Percentiles rank a stretch among this genome's conserved stretches.
These are phyloP conservation scores for Galerina marginata DNA, from an alignment of 768 basidiomycete genomes.

Conservation along the genomic window DNA sequence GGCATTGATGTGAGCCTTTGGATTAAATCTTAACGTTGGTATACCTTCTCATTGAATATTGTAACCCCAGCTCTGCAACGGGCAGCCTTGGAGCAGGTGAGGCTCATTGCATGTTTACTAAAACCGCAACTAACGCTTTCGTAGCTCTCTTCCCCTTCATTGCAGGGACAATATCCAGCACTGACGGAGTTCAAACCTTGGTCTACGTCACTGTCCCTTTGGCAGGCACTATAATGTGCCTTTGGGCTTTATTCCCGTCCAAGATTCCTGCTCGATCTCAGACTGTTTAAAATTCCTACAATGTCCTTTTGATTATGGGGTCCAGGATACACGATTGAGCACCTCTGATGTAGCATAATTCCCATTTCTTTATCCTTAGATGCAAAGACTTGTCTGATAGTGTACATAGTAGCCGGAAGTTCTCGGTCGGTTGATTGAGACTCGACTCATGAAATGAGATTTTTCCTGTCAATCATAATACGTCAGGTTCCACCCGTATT, in stretches of 20 bases:
- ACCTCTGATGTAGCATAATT: background rate
- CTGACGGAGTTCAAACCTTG: slow-evolving; percentile 42
- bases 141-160: slow-evolving; percentile 58
- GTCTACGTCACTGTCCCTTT: slow-evolving; percentile 50
- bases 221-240: slow-evolving; percentile 33
- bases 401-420: too few relatives aligned
- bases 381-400: too few relatives aligned
- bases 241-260: slow-evolving; percentile 47
- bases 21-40: background rate
- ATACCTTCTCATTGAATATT: background rate
- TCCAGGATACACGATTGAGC: too few relatives aligned
- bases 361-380: background rate
- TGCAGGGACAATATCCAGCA: slow-evolving; percentile 46
- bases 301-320: too few relatives aligned
- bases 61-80: slow-evolving; percentile 43
- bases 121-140: background rate
- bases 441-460: too few relatives aligned
- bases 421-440: too few relatives aligned
- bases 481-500: too few relatives aligned
- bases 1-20: slow-evolving; percentile 52
- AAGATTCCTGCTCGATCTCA: background rate
- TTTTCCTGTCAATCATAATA: too few relatives aligned
- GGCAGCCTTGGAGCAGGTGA: slow-evolving; percentile 52
- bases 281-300: background rate
- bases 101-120: slow-evolving; percentile 8